Evolutionary conservation across 371 early-diverging fungal species (phyloP), one percentile per base, ranked within the genome.

Genomic region (Actinomucor elegans): DNA sequence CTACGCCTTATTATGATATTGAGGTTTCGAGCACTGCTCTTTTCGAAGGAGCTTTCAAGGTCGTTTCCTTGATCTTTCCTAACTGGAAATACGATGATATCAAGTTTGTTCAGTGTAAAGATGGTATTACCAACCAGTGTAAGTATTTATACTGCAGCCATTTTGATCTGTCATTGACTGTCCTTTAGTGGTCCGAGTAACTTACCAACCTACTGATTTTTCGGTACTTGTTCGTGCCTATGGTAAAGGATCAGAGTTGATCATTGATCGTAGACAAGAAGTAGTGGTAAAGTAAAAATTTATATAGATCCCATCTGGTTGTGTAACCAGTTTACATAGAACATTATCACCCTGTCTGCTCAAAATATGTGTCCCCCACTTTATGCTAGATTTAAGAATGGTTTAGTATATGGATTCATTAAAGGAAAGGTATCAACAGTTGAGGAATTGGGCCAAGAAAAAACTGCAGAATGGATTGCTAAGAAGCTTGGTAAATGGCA

Each of bases 51-150:
- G 79, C 91, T 14, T 75, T 58, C 47, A 58, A 69, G 10, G 81
- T 89, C 23, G 75, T 85, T 15, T 52, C 60, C 17, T 52, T 44
- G n/a, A 71, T 91, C 14, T 93, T 94, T 64, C 87, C 91, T 9
- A 67, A 78, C 27, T 94, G 94, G 95, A 64, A 81, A 29, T 61
- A 55, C 17, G 45, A 74, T 31, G 83, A 91, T 36, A 71, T 91
- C 23, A 66, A 67, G 5, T 75, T 89, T 48, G 62, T 76, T 17
- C 91, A 93, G 66, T 91, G 87, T 79, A 94, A 90, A 65, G 92
- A 92, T 52, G 96, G 96, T 28, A 96, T 96, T 60, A 96, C 96
- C 48, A 96, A 96, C 64, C 90, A 90, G 67, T 64, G 88, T 89
- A 84, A 76, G 82, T 69, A 27, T 15, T 12, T 28, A 6, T 29